Conservation (phyloP, 2,329 filamentous ascomycete genomes). For the Neonectria faginata region DNA sequence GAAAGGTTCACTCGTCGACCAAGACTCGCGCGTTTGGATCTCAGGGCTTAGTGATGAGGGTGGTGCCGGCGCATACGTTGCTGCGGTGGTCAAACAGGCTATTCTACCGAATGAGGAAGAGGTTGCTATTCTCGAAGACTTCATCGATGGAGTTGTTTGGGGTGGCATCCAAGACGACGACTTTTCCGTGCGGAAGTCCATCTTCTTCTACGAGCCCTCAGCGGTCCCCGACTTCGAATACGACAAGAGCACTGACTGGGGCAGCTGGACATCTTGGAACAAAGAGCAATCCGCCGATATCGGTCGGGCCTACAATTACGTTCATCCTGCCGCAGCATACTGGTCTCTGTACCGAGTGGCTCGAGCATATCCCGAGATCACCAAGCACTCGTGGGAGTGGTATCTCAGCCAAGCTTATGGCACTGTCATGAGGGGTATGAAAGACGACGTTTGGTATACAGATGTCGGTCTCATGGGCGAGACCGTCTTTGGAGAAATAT, state of each 20-base stretch:
- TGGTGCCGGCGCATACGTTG: constrained; percentile 67
- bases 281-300: constrained; percentile 57
- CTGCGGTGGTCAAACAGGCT: constrained; percentile 66
- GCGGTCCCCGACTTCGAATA: constrained; percentile 59
- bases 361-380: constrained; percentile 59
- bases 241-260: constrained; percentile 58
- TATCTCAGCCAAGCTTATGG: constrained; percentile 66
- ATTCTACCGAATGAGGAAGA: constrained; percentile 62
- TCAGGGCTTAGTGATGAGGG: constrained; percentile 71
- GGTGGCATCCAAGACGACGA: constrained; percentile 59
- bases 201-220: constrained; percentile 67
- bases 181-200: constrained; percentile 64
- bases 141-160: constrained; percentile 64
- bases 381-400: constrained; percentile 60
- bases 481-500: constrained; percentile 65
- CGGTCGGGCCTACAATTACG: constrained; percentile 69
- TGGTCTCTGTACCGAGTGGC: constrained; percentile 69
- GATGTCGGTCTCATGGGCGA: constrained; percentile 69
- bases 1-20: constrained; percentile 55
- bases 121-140: constrained; percentile 64
- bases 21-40: constrained; percentile 67
- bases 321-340: constrained; percentile 66
- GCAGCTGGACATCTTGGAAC: constrained; percentile 64
- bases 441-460: constrained; percentile 57
- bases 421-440: constrained; percentile 57